Evolutionary conservation across 345 rosid genomes (phyloP).

Genomic region (Sonneratia alba): DNA sequence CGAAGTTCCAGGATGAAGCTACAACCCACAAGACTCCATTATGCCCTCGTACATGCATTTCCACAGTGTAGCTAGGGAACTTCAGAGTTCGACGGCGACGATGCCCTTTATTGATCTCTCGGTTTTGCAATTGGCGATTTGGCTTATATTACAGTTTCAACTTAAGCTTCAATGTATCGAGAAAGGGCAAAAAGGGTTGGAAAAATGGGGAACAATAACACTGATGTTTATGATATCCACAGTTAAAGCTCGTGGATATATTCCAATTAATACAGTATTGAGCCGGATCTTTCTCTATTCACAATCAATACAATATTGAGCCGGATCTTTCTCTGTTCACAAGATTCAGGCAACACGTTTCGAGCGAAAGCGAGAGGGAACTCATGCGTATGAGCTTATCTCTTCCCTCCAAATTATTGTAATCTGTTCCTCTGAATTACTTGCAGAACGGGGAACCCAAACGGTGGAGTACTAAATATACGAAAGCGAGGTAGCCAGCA

Average conservation of each 20-base stretch:
- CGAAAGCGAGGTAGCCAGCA: not conserved
- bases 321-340: no score
- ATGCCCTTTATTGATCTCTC: not conserved
- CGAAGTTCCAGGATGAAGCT: not conserved
- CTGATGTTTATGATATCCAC: not conserved
- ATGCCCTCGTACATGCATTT: no score
- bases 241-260: no score
- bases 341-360: no score
- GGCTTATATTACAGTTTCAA: no score
- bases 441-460: not conserved
- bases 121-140: not conserved
- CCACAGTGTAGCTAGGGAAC: not conserved
- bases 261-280: no score
- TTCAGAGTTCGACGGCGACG: not conserved
- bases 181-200: no score
- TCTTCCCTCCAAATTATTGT: not conserved
- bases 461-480: not conserved
- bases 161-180: not conserved
- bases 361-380: no score
- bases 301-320: no score
- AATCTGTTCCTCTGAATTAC: not conserved
- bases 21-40: not conserved
- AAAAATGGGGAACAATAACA: no score
- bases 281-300: no score
- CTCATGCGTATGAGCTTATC: not conserved